Evolutionary conservation across 2,329 filamentous ascomycete species (phyloP).

Genomic region (Cordyceps militaris): DNA sequence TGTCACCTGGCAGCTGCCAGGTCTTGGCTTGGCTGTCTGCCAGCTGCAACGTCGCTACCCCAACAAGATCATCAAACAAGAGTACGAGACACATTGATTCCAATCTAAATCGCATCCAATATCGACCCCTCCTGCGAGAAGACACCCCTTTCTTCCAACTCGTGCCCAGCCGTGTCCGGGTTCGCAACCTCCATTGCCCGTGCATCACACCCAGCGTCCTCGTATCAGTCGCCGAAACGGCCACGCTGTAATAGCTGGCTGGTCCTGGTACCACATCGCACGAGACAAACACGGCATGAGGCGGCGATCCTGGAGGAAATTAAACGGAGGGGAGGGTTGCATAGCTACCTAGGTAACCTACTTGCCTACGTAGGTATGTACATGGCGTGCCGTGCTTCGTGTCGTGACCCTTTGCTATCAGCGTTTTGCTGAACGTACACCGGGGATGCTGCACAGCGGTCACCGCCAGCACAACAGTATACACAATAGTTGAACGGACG

Average conservation of each 20-base stretch:
- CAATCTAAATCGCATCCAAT: not conserved
- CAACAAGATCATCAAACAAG: not conserved
- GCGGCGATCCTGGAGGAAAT: not conserved
- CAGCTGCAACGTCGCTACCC: not conserved
- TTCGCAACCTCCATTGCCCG: too few species aligned
- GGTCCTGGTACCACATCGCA: constrained; percentile 1
- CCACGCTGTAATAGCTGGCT: not conserved
- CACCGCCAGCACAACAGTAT: not conserved
- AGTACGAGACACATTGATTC: not conserved
- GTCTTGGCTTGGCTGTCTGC: not conserved
- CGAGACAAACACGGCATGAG: constrained; percentile 4
- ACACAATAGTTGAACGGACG: not conserved
- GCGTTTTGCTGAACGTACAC: too few species aligned
- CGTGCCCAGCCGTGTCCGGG: too few species aligned
- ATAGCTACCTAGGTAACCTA: not conserved
- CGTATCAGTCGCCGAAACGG: not conserved
- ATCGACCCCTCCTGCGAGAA: not conserved
- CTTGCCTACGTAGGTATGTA: too few species aligned
- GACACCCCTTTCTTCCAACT: not conserved
- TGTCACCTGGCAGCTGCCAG: constrained; percentile 10
- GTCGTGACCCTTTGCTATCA: too few species aligned
- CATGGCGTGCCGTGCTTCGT: too few species aligned
- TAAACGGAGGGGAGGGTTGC: not conserved
- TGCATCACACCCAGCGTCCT: too few species aligned
- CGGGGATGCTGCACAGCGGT: not conserved